phyloP scores from a whole-genome alignment of 148 eudicot species.

The Rheum nobile region DNA sequence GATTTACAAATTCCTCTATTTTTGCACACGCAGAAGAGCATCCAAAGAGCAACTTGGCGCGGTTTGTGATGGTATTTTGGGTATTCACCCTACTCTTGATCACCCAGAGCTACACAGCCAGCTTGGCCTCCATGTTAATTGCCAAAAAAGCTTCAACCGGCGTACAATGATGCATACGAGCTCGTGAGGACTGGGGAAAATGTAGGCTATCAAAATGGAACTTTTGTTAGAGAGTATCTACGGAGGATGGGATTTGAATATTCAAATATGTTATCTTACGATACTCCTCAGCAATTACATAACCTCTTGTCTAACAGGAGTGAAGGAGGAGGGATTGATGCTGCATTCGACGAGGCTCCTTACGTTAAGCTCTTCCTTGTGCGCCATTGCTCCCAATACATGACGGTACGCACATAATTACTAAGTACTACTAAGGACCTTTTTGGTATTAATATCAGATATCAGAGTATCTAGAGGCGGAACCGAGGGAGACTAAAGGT shows the following conservation, averaged over 20 bases:
- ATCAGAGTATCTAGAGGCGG: too few species aligned
- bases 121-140: conserved; percentile 40
- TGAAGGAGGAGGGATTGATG: neutral
- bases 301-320: conserved; percentile 15
- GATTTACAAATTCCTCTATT: neutral
- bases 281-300: conserved; percentile 11
- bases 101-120: conserved; percentile 54
- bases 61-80: conserved; percentile 65
- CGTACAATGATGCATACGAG: conserved; percentile 19
- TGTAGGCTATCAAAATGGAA: conserved; percentile 29
- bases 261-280: conserved; percentile 9
- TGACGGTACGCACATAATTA: conserved; percentile 8
- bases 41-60: conserved; percentile 30
- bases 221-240: conserved; percentile 26
- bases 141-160: conserved; percentile 34
- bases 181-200: conserved; percentile 18
- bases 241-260: conserved; percentile 12
- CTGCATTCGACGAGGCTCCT: conserved; percentile 17
- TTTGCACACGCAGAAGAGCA: neutral
- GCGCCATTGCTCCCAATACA: conserved; percentile 23
- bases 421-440: too few species aligned
- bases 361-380: conserved; percentile 24
- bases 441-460: too few species aligned
- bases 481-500: too few species aligned
- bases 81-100: conserved; percentile 45